Evolutionary conservation across 2,329 filamentous ascomycete genomes (phyloP), one percentile per base, ranked within the genome.

Genomic region (Venturia asperata): DNA sequence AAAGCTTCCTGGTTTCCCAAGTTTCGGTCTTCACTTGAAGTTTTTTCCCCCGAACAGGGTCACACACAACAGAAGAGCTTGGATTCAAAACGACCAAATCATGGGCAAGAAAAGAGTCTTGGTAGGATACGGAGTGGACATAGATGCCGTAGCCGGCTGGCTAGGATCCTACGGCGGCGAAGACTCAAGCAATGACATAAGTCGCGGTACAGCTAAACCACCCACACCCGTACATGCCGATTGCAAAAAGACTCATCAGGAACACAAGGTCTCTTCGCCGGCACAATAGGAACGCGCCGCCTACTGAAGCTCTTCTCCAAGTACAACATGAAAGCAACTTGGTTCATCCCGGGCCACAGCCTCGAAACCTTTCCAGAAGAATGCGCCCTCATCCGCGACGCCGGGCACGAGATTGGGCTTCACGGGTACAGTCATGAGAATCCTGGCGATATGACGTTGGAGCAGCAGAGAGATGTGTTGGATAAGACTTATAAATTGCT

Each of bases 121-220:
- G 43, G 79, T 82, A 45, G 77, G 83, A 69, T 90, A 89, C 70
- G 86, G 87, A 2, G 85, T 91, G 30, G 88, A 91, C 67, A 86
- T 91, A 34, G 88, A 91, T 68, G 88, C 87, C n/a, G 86, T 91
- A 1, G 84, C 88, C 1, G 87, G 88, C 10, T 91, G 88, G 89
- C 79, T 91, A 0, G 88, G 88, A 0, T 88, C 85, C 0, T 91
- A 92, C 70, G 87, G 87, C 19, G 87, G 89, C 43, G 83, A 91
- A 73, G 88, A 91, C 71, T 87, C 83, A 10, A 85, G 83, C 1
- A 88, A 82, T 70, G 88, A 91, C 69, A 90, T 91, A 68, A 87
- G 84, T 71, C 80, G 88, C 80, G 60, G 60, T 61, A 61, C 17
- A 27, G 9, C 15, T 3, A n/a, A 3, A 11, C 30, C 56, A 60